These are phyloP conservation scores for Auriscalpium microsporum DNA, from an alignment of 768 basidiomycete species.

Conservation along the genomic window DNA sequence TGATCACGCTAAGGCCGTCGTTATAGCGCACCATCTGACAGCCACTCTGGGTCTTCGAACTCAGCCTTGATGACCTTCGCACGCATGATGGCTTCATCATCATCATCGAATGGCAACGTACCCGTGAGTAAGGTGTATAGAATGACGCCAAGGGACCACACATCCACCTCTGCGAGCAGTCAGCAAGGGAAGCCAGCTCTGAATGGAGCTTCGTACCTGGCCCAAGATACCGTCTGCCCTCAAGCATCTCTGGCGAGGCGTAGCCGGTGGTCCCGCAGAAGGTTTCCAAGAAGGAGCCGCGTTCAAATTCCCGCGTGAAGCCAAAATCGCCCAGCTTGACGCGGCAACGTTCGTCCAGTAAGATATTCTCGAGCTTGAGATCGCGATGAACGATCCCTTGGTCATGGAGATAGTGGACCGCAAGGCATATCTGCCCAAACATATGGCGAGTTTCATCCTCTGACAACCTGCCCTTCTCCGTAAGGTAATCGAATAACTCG, in stretches of 20 bases:
- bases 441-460: conserved; percentile 79
- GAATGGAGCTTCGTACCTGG: conserved; percentile 44
- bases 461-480: conserved; percentile 81
- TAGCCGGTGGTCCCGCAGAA: conserved; percentile 95
- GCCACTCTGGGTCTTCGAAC: conserved; percentile 90
- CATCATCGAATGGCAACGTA: conserved; percentile 39
- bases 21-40: conserved; percentile 62
- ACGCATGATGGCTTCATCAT: conserved; percentile 43
- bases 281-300: conserved; percentile 73
- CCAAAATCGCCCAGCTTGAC: conserved; percentile 95
- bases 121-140: conserved; percentile 86
- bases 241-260: conserved; percentile 88
- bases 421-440: conserved; percentile 95
- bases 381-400: conserved; percentile 95
- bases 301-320: conserved; percentile 87
- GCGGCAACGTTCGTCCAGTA: conserved; percentile 83
- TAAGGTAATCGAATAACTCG: conserved; percentile 96
- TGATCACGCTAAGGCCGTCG: not conserved
- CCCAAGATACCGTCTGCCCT: conserved; percentile 82
- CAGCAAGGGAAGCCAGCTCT: not conserved
- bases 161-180: conserved; percentile 67
- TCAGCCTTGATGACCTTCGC: conserved; percentile 75
- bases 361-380: conserved; percentile 91
- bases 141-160: conserved; percentile 93
- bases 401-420: conserved; percentile 86